These are phyloP conservation scores for Brettanomyces anomalus DNA, from an alignment of 805 yeast genomes.

Conservation along the genomic window DNA sequence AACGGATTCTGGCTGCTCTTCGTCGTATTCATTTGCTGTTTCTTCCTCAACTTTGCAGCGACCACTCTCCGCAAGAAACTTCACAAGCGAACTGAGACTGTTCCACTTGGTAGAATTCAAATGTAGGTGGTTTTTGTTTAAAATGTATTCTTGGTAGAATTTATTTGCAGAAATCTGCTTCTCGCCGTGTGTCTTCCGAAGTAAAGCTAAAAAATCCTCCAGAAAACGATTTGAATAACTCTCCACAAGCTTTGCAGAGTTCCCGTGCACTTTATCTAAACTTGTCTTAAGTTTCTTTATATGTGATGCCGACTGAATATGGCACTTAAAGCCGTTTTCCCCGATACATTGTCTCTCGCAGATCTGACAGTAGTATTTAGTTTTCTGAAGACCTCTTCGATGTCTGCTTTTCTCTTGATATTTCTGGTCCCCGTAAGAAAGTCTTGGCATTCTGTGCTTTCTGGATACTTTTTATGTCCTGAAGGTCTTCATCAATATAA, in stretches of 20 bases:
- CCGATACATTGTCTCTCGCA: constrained; percentile 94
- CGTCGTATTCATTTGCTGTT: constrained; percentile 25
- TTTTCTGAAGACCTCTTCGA: constrained; percentile 73
- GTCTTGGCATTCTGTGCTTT: neutral
- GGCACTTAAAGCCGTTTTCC: constrained; percentile 91
- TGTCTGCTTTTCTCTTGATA: neutral
- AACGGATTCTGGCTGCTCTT: too few species aligned
- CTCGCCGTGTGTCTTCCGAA: constrained; percentile 70
- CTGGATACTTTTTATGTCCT: neutral
- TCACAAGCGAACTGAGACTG: constrained; percentile 59
- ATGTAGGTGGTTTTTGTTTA: constrained; percentile 77
- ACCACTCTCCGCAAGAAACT: constrained; percentile 48
- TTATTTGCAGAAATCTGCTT: constrained; percentile 71
- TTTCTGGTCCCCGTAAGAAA: neutral
- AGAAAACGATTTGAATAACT: constrained; percentile 54
- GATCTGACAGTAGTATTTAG: constrained; percentile 82
- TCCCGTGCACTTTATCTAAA: constrained; percentile 34
- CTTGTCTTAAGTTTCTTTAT: constrained; percentile 40
- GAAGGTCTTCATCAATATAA: too few species aligned
- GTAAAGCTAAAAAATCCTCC: constrained; percentile 50
- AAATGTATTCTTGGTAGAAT: constrained; percentile 84
- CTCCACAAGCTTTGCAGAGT: constrained; percentile 29
- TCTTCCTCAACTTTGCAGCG: constrained; percentile 40
- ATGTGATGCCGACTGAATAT: constrained; percentile 77
- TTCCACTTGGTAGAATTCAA: constrained; percentile 84